Evolutionary conservation across 805 yeast species (phyloP), one percentile per base, ranked within the genome.

Genomic region (Starmerella bacillaris): DNA sequence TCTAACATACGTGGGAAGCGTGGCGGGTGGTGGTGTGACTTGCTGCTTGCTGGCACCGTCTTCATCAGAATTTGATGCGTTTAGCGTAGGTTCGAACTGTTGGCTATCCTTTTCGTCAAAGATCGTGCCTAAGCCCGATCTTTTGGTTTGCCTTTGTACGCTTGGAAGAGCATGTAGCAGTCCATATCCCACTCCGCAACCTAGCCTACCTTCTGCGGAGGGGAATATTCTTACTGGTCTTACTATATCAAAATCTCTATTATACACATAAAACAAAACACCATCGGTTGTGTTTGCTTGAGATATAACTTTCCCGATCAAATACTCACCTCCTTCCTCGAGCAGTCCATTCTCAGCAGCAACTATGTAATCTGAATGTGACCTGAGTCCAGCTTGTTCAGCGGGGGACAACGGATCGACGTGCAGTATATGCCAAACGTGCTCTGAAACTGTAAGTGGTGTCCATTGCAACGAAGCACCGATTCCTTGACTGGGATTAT

Each of bases 101-200:
- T 15, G 18, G 5, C 18, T 18, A 5, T 6, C 29, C 18, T 6
- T 5, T 18, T 6, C 29, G 14, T 26, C 29, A 18, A 26, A 26
- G 14, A 26, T 11, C 9, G 29, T 26, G 7, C 29, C 12, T n/a
- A n/a, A n/a, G 8, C 14, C 29, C 29, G 14, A 5, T 11, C 6
- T 7, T 5, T 15, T 14, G 18, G 7, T 8, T 15, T 26, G 18
- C 4, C 9, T 21, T 18, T 7, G 26, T 7, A 15, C 29, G 5
- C 3, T 27, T 19, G 96, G 94, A n/a, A 79, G 57, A 40, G 89
- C 61, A 51, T 86, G 96, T 34, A 86, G 59, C 34, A 78, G 64
- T 0, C 98, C 98, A 49, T 83, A 84, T 0, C 95, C 96, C 15
- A 86, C 92, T 44, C 84, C 92, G 57, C 94, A 83, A 2, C 98